phyloP scores from a whole-genome alignment of 371 early-diverging fungal genomes.

The Mucor velutinosus region DNA sequence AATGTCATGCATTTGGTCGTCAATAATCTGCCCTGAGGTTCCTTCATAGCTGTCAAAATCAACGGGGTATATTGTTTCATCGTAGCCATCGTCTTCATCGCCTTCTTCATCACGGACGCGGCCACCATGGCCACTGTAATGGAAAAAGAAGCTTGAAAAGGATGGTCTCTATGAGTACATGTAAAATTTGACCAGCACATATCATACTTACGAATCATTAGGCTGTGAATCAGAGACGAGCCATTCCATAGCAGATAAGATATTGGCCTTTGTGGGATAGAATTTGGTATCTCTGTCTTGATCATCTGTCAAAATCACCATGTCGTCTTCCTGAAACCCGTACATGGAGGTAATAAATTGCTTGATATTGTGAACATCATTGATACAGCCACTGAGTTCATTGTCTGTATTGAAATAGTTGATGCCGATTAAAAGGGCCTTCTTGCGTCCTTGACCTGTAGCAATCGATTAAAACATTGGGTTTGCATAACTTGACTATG shows the following conservation, averaged over 20 bases:
- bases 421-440: slow-evolving; percentile 90
- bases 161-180: neutral
- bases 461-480: neutral
- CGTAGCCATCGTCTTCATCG: slow-evolving; percentile 86
- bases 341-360: slow-evolving; percentile 66
- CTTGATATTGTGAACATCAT: slow-evolving; percentile 89
- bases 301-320: slow-evolving; percentile 89
- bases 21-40: slow-evolving; percentile 79
- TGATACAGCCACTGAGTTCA: slow-evolving; percentile 82
- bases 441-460: slow-evolving; percentile 63
- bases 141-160: slow-evolving; percentile 71
- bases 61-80: slow-evolving; percentile 71
- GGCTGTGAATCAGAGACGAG: slow-evolving; percentile 78
- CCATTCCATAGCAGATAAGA: slow-evolving; percentile 85
- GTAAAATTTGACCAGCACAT: neutral
- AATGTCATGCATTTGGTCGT: slow-evolving; percentile 85
- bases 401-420: slow-evolving; percentile 79
- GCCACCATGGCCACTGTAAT: slow-evolving; percentile 92
- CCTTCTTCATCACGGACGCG: slow-evolving; percentile 68
- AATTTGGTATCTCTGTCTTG: slow-evolving; percentile 58
- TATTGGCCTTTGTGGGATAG: slow-evolving; percentile 82
- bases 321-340: slow-evolving; percentile 69
- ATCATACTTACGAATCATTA: slow-evolving; percentile 74
- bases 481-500: neutral
- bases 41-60: slow-evolving; percentile 67